Conservation (phyloP, 352 stramenopile species). For the Hyaloperonospora arabidopsidis region DNA sequence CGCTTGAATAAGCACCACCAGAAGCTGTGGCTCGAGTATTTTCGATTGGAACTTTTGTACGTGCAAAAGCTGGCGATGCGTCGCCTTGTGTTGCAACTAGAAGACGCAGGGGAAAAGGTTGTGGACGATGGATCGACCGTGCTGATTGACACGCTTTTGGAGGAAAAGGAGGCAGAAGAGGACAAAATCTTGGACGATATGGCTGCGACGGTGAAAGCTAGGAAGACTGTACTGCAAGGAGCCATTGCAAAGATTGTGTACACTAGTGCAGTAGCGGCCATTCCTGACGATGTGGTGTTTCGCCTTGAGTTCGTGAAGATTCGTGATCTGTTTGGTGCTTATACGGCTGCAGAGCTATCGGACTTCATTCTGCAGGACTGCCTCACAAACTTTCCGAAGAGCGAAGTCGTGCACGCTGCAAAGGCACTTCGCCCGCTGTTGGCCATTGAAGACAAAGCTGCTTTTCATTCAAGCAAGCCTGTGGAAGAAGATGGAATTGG, state of each 20-base stretch:
- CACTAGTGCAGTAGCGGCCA: conserved; percentile 57
- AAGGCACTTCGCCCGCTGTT: conserved; percentile 49
- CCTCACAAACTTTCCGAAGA: conserved; percentile 45
- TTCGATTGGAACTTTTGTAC: conserved; percentile 85
- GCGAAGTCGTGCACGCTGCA: conserved; percentile 46
- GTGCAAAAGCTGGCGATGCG: conserved; percentile 84
- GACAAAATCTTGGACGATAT: conserved; percentile 27
- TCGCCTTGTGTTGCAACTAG: conserved; percentile 68
- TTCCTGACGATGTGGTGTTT: conserved; percentile 56
- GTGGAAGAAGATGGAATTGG: conserved; percentile 16
- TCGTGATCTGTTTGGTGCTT: conserved; percentile 57
- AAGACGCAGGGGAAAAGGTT: conserved; percentile 27
- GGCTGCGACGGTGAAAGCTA: conserved; percentile 50
- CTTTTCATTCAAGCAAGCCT: conserved; percentile 6
- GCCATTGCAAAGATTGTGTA: conserved; percentile 81
- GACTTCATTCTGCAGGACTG: conserved; percentile 65
- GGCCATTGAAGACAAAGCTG: conserved; percentile 9
- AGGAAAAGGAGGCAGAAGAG: conserved; percentile 38
- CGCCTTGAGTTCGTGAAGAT: conserved; percentile 72
- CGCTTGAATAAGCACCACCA: conserved; percentile 77
- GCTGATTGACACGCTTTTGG: conserved; percentile 48
- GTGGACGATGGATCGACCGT: conserved; percentile 32
- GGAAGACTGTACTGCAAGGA: conserved; percentile 64
- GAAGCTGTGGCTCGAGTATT: conserved; percentile 88
- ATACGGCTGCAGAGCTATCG: conserved; percentile 54